These are phyloP conservation scores for Aspergillus hiratsukae DNA, from an alignment of 2,329 filamentous ascomycete genomes.

Conservation along the genomic window DNA sequence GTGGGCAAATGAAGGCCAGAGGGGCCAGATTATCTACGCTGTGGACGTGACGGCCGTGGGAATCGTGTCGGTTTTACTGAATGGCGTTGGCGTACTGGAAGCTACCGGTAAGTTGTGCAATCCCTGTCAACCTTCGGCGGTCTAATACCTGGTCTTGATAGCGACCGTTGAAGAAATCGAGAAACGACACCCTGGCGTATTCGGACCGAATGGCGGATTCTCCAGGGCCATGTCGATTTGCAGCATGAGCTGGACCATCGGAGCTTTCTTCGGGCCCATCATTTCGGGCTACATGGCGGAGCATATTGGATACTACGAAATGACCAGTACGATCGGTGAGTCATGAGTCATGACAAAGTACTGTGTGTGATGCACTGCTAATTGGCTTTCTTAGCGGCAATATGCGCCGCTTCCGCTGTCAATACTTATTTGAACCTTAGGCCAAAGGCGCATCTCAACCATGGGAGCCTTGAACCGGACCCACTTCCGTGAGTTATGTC, in stretches of 20 bases:
- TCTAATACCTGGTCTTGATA: not conserved
- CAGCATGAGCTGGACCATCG: slow-evolving; percentile 21
- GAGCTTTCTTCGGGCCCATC: slow-evolving; percentile 21
- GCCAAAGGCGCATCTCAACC: not conserved
- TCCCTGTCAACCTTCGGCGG: not conserved
- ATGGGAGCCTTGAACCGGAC: slow-evolving; percentile 3
- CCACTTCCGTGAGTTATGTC: not conserved
- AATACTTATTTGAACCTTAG: slow-evolving; percentile 2
- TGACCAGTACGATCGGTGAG: slow-evolving; percentile 18
- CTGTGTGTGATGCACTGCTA: not conserved
- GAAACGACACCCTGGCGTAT: slow-evolving; percentile 17
- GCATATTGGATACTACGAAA: slow-evolving; percentile 18
- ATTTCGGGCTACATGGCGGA: slow-evolving; percentile 18
- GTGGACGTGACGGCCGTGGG: slow-evolving; percentile 17
- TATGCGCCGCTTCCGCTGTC: slow-evolving; percentile 13
- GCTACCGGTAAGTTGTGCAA: slow-evolving; percentile 21
- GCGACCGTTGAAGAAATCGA: slow-evolving; percentile 21
- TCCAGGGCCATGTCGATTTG: slow-evolving; percentile 21
- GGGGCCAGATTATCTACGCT: slow-evolving; percentile 20
- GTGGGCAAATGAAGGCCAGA: slow-evolving; percentile 16
- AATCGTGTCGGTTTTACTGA: slow-evolving; percentile 19
- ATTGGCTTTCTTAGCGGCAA: slow-evolving; percentile 9
- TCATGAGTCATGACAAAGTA: no score
- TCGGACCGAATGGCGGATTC: slow-evolving; percentile 24
- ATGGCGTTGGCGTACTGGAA: slow-evolving; percentile 26